Evolutionary conservation across 2,329 filamentous ascomycete species (phyloP), one percentile per base, ranked within the genome.

Genomic region (Pseudofabraea citricarpa): DNA sequence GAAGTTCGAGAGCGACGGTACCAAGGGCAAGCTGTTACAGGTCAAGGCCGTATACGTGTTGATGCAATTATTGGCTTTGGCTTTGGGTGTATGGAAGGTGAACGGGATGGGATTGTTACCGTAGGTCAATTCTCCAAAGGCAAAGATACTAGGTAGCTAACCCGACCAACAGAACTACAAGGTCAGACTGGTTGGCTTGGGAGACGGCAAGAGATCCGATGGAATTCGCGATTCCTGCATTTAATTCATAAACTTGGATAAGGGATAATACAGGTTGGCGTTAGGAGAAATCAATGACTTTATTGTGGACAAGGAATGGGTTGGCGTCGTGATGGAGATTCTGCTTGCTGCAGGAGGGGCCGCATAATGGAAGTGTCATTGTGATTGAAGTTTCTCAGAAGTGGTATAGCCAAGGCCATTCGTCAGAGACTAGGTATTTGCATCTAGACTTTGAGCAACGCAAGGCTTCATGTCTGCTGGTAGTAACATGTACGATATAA

Each of bases 161-260:
- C n/a, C n/a, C n/a, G n/a, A n/a, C n/a, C n/a, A n/a, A 47, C 52
- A 93, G 87, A 57, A 98, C 93, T 42, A 97, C 93, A 47, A 83
- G 89, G 62, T 95, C 90, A 53, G 93, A 98, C 66, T 98, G 93
- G 93, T 72, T 98, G 57, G 91, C 91, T 44, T 98, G 93, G 93
- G 93, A 98, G 49, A 57, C 56, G 21, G 57, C 53, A 44, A 60
- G 61, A 43, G 53, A 58, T 31, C 60, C 61, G 22, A 41, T 60
- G 29, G 61, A 64, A 44, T 48, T 52, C 36, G 59, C 59, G 16
- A 57, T 61, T 49, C 60, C 61, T 8, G 60, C 59, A 12, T 61
- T 64, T 45, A n/a, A n/a, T n/a, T n/a, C n/a, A n/a, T 62, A 44
- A 61, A 31, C 16, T 4, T n/a, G 16, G 27, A 7, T 31, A 31